These are phyloP conservation scores for Ceriops tagal DNA, from an alignment of 345 rosid genomes.

Conservation along the genomic window DNA sequence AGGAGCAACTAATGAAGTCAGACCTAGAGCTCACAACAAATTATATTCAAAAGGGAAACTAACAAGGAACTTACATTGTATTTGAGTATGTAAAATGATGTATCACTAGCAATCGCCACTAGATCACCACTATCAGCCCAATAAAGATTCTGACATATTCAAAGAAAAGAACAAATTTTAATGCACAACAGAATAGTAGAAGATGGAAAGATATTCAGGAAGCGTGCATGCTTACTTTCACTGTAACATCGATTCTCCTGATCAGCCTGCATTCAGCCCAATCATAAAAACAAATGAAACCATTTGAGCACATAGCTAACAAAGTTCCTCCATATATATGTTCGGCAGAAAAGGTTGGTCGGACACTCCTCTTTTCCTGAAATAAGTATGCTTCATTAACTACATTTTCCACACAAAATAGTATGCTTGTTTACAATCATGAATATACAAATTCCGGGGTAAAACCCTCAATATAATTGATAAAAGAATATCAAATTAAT, in stretches of 20 bases:
- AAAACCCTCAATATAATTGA: too few relatives aligned
- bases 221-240: conserved; percentile 64
- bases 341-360: conserved; percentile 95
- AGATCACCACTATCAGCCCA: conserved; percentile 99
- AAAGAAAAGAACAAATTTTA: conserved; percentile 13
- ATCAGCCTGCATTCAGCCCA: conserved; percentile 99
- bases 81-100: conserved; percentile 95
- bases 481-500: too few relatives aligned
- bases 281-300: conserved; percentile 97
- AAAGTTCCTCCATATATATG: conserved; percentile 87
- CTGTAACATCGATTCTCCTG: conserved; percentile 93
- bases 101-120: conserved; percentile 92
- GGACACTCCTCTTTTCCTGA: conserved; percentile 89
- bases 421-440: not conserved
- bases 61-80: conserved; percentile 59
- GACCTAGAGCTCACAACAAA: not conserved
- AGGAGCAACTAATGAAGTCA: not conserved
- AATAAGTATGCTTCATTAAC: conserved; percentile 26
- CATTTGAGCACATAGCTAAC: conserved; percentile 96
- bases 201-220: not conserved
- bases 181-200: not conserved
- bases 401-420: conserved; percentile 3
- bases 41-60: conserved; percentile 10
- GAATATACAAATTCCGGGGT: not conserved
- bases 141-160: conserved; percentile 70